These are phyloP conservation scores for Blyttiomyces sp. DNA, from an alignment of 371 early-diverging fungal genomes.

Conservation along the genomic window DNA sequence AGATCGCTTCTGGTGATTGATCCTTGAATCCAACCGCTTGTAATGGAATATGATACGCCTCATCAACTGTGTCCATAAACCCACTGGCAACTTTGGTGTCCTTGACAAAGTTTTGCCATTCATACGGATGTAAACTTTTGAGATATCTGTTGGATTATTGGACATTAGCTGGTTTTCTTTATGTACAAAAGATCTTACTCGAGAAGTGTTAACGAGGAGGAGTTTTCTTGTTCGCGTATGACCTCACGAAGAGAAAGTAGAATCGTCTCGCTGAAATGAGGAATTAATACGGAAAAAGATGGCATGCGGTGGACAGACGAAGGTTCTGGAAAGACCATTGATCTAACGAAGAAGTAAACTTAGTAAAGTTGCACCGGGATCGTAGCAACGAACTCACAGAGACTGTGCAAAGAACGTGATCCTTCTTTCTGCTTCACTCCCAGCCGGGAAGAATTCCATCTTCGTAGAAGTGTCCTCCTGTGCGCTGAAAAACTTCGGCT, in stretches of 20 bases:
- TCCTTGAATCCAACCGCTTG: constrained; percentile 43
- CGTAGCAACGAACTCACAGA: constrained; percentile 44
- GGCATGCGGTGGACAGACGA: constrained; percentile 83
- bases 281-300: constrained; percentile 81
- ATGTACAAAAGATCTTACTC: constrained; percentile 45
- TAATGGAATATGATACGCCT: constrained; percentile 8
- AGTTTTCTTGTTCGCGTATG: constrained; percentile 73
- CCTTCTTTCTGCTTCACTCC: constrained; percentile 81
- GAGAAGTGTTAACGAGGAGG: constrained; percentile 72
- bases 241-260: constrained; percentile 78
- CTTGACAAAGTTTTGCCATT: constrained; percentile 90
- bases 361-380: background rate
- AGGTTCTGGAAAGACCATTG: constrained; percentile 81
- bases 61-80: background rate
- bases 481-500: constrained; percentile 79
- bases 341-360: constrained; percentile 1
- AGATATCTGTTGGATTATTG: constrained; percentile 48
- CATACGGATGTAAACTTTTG: constrained; percentile 77
- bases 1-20: constrained; percentile 75
- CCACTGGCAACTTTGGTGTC: constrained; percentile 66
- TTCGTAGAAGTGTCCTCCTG: constrained; percentile 80
- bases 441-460: constrained; percentile 72
- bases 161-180: background rate
- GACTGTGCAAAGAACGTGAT: constrained; percentile 88
- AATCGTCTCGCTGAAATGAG: constrained; percentile 88